phyloP scores from a whole-genome alignment of 768 basidiomycete species.

The Cytidiella melzeri region DNA sequence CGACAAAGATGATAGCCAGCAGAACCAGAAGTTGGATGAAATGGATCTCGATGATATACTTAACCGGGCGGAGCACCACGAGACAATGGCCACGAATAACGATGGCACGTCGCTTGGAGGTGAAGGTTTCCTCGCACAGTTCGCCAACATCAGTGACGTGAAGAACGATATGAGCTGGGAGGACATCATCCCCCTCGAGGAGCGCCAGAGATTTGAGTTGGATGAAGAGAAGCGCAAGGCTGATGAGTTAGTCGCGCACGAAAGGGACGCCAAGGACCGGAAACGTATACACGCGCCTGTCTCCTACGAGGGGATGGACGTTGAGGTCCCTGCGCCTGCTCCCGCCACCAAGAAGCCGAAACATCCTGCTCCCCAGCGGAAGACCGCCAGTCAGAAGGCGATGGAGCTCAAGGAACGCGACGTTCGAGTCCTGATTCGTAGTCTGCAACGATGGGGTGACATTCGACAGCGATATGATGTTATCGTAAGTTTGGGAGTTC shows the following conservation, averaged over 20 bases:
- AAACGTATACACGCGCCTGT: conserved; percentile 85
- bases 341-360: conserved; percentile 72
- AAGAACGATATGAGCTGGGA: conserved; percentile 99
- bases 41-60: conserved; percentile 99
- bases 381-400: conserved; percentile 89
- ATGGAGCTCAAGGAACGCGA: conserved; percentile 98
- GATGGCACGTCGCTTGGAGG: conserved; percentile 95
- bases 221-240: conserved; percentile 74
- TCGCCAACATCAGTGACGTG: conserved; percentile 94
- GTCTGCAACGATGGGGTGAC: conserved; percentile 97
- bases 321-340: conserved; percentile 60
- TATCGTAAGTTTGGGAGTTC: conserved; percentile 58
- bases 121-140: conserved; percentile 91
- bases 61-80: conserved; percentile 94
- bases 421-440: conserved; percentile 89
- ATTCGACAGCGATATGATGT: conserved; percentile 90
- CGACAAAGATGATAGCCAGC: conserved; percentile 91
- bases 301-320: conserved; percentile 93
- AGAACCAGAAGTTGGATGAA: conserved; percentile 94
- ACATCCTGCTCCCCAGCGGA: conserved; percentile 65
- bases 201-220: conserved; percentile 75
- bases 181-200: conserved; percentile 94
- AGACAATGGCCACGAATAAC: conserved; percentile 77
- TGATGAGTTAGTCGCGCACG: conserved; percentile 64
- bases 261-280: conserved; percentile 49